Conservation (phyloP, 495 filamentous ascomycete species). For the Acidomyces sp. region DNA sequence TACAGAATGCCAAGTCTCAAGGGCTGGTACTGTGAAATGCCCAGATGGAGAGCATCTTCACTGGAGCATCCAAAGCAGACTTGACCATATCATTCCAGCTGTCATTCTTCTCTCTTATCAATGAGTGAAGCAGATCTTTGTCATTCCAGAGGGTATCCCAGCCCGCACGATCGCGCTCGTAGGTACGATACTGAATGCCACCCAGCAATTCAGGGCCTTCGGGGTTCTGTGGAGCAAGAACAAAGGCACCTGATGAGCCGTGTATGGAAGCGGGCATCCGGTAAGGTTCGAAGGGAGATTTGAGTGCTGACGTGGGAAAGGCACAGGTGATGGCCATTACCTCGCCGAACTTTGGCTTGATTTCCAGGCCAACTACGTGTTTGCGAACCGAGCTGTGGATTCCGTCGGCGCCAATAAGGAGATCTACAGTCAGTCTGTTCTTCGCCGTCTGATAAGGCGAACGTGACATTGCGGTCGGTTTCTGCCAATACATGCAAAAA, state of each 20-base stretch:
- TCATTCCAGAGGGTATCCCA: conserved; percentile 28
- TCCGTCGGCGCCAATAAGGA: no score
- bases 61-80: conserved; percentile 24
- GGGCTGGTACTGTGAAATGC: conserved; percentile 16
- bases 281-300: conserved; percentile 21
- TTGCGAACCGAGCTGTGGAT: no score
- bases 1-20: no score
- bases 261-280: conserved; percentile 33
- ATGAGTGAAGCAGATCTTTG: conserved; percentile 28
- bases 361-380: no score
- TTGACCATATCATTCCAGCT: conserved; percentile 30
- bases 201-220: conserved; percentile 36
- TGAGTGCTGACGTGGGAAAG: conserved; percentile 4
- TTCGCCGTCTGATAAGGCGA: no score
- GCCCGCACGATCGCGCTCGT: conserved; percentile 27
- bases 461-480: no score
- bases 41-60: not conserved
- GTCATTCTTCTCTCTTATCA: conserved; percentile 24
- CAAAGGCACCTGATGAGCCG: conserved; percentile 32
- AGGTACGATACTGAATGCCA: conserved; percentile 29
- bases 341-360: conserved; percentile 8
- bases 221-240: conserved; percentile 35
- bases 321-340: conserved; percentile 8
- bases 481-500: no score
- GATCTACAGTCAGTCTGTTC: no score